Percentiles rank a stretch among this genome's conserved stretches.
phyloP scores from a whole-genome alignment of 345 rosid genomes.

The Citrus inodora region DNA sequence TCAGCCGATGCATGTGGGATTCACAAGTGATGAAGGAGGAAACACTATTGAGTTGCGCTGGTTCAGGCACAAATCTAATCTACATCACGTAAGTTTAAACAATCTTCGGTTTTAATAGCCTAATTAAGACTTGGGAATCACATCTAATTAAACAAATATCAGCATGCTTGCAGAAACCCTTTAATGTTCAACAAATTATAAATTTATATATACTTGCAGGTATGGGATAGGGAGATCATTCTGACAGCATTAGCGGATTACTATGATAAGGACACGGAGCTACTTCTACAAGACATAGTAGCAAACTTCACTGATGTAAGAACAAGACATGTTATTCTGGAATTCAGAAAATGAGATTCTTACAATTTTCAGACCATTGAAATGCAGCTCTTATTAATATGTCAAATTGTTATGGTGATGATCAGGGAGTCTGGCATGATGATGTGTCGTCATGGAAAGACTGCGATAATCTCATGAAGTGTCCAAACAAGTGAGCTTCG shows the following conservation, averaged over 20 bases:
- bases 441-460: conserved; percentile 73
- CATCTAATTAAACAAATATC: too few species aligned
- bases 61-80: conserved; percentile 86
- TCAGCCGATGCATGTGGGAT: conserved; percentile 91
- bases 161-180: background rate
- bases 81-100: conserved; percentile 65
- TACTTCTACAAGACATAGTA: conserved; percentile 61
- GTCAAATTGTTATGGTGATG: background rate
- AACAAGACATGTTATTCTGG: background rate
- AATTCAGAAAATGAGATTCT: background rate
- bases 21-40: conserved; percentile 83
- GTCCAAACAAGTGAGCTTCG: conserved; percentile 57
- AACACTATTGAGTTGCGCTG: conserved; percentile 81
- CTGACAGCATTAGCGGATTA: conserved; percentile 68
- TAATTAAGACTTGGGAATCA: too few species aligned
- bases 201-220: conserved; percentile 28
- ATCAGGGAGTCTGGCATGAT: conserved; percentile 78
- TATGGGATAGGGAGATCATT: conserved; percentile 93
- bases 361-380: background rate
- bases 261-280: conserved; percentile 69
- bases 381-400: background rate
- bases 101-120: background rate
- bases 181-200: background rate
- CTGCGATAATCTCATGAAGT: conserved; percentile 60
- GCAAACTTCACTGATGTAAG: conserved; percentile 74